Conservation (phyloP, 2,329 filamentous ascomycete genomes). For the Graphilbum ipis-grandicollis region DNA sequence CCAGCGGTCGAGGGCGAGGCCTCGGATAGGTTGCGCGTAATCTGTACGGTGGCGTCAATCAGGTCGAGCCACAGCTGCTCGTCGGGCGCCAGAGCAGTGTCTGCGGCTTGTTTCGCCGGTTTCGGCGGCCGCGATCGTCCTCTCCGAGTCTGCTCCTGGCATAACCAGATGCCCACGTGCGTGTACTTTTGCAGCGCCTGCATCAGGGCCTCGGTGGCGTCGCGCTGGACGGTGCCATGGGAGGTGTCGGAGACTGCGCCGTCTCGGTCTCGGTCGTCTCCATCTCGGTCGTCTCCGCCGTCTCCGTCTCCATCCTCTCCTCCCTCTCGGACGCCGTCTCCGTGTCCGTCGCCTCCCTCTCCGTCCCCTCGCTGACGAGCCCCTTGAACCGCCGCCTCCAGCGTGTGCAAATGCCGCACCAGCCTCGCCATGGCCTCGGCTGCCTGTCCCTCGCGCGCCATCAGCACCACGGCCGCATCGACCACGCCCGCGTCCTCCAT, state of each 20-base stretch:
- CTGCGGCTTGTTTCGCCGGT: constrained; percentile 25
- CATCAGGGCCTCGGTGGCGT: constrained; percentile 56
- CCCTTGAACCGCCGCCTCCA: constrained; percentile 66
- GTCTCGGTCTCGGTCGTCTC: no score
- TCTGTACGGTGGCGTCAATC: constrained; percentile 41
- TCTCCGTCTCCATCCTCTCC: constrained; percentile 21
- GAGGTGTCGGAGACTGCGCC: constrained; percentile 3
- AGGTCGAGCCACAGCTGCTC: constrained; percentile 43
- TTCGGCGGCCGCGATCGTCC: constrained; percentile 23
- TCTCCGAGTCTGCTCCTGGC: constrained; percentile 66
- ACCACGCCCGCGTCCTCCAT: constrained; percentile 84
- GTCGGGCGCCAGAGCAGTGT: constrained; percentile 30
- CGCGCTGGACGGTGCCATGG: constrained; percentile 12
- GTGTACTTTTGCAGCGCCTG: constrained; percentile 74
- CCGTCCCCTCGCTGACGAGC: no score
- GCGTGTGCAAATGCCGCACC: constrained; percentile 58
- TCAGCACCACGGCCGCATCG: constrained; percentile 79
- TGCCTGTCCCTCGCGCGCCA: constrained; percentile 76
- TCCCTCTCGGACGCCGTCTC: constrained; percentile 26
- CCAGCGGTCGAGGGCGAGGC: neutral
- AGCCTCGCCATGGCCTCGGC: constrained; percentile 71
- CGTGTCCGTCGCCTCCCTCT: no score
- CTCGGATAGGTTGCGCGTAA: constrained; percentile 45
- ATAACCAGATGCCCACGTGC: constrained; percentile 89
- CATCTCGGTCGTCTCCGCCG: neutral